Evolutionary conservation across 768 basidiomycete genomes (phyloP), one percentile per base, ranked within the genome.

Genomic region (Tylopilus cervinicoccineus): DNA sequence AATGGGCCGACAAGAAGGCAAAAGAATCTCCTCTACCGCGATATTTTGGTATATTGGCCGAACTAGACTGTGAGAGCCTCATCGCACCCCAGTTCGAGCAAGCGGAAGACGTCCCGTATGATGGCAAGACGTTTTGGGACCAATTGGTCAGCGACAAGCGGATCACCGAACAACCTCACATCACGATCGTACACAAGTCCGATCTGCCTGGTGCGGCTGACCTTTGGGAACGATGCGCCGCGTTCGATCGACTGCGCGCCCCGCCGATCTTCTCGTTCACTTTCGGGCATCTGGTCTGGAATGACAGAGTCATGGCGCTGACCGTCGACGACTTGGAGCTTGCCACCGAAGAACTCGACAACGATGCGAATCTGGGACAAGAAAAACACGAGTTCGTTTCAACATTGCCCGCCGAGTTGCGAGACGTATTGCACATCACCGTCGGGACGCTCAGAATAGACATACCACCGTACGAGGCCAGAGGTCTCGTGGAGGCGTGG

Each of bases 101-200:
- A 13, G 64, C 57, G 5, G 64, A 54, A 16, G 74, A 67, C 26
- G 59, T 62, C 19, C 61, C 66, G 23, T 48, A 59, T 19, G 51
- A 54, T 1, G 69, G 70, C 12, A 68, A 58, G 46, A 38, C 48
- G 6, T 75, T 89, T 50, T 88, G 81, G 76, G 56, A 64, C 1
- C 42, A 56, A 8, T 60, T 94, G 26, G 70, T 75, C 47, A 34
- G 42, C 9, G 65, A 66, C 0, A 60, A 70, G 5, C 73, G 88
- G 22, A 65, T 95, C 13, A 62, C 77, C 14, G 55, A 64, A 33
- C 69, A 76, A 4, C 92, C 94, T 1, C 96, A 98, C 67, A 75
- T 96, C 47, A 98, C 95, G 2, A 71, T 98, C 50, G 84, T 86
- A 26, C 96, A 99, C 66, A 63, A 65, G 53, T 83, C 81, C 19